Evolutionary conservation across 345 rosid species (phyloP), one percentile per base, ranked within the genome.

Genomic region (Salix dunnii): DNA sequence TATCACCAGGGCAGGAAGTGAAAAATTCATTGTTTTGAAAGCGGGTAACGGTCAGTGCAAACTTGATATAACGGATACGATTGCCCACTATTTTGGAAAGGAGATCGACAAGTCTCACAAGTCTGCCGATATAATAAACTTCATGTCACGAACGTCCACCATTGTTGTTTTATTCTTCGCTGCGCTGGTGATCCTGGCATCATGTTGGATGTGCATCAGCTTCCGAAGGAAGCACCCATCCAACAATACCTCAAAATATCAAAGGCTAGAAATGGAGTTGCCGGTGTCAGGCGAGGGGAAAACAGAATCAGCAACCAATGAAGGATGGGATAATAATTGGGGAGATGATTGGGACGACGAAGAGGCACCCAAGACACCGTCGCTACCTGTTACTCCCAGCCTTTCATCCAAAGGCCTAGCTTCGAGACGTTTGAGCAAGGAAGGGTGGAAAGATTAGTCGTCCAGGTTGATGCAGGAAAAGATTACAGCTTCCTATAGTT

Each of bases 291-390:
- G 25, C 61, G 74, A 27, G 10, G 58, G 14, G 28, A 84, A 83
- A 70, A n/a, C 82, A 42, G 89, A 86, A 14, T 68, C 73, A 0
- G 84, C 80, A 38, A 46, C n/a, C 27, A 72, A 77, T 68, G 89
- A 89, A n/a, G 94, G 90, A 60, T 91, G 97, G 94, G 85, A 93
- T 71, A 83, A 86, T 77, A 84, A 81, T n/a, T 93, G 97, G 97
- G 92, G 86, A 69, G 90, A 93, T 79, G 88, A 81, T 80, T 93
- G 94, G 97, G 97, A 81, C 2, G 96, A 89, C 6, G 94, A 91
- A 78, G 94, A 93, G 78, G 90, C 91, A 21, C 91, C 91, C 0
- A 79, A 78, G 81, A 85, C 96, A 18, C 92, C 96, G 0, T 70
- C 92, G 1, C 73, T 86, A 77, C 92, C 97, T 0, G 78, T 90